Percentiles rank a stretch among this genome's conserved stretches.
Conservation (phyloP, 140 eudicot species). For the Flaveria floridana region DNA sequence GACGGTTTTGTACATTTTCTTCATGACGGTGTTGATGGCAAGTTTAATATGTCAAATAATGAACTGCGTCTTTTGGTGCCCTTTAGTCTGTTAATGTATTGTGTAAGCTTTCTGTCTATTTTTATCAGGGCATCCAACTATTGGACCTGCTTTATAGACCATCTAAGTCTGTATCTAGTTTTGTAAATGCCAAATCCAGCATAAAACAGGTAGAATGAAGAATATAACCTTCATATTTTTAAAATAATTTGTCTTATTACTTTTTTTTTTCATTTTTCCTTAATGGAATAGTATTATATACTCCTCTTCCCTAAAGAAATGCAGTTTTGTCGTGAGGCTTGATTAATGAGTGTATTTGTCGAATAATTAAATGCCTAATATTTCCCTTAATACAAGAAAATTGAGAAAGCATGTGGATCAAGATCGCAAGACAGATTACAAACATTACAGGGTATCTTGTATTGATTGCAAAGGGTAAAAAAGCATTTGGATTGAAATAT, state of each 20-base stretch:
- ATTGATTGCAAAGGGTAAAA: slow-evolving; percentile 1
- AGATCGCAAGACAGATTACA: neutral
- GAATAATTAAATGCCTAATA: neutral
- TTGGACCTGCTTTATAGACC: neutral
- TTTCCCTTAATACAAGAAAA: neutral
- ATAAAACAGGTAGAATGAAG: neutral
- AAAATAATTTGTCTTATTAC: neutral
- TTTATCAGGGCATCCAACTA: neutral
- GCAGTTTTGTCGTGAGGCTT: neutral
- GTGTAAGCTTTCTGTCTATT: neutral
- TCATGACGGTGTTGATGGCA: neutral
- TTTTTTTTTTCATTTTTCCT: neutral
- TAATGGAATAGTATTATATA: neutral
- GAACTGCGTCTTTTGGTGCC: neutral
- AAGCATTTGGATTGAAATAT: neutral
- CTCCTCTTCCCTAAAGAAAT: neutral
- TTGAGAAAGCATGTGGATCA: slow-evolving; percentile 12
- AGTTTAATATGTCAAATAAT: neutral
- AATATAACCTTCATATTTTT: neutral
- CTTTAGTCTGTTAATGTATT: neutral
- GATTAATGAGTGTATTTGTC: neutral
- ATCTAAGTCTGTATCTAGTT: neutral
- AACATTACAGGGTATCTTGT: neutral
- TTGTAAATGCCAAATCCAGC: neutral
- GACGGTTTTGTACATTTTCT: neutral